Conservation (phyloP, 139 green algal genomes). For the Chlorella sorokiniana region DNA sequence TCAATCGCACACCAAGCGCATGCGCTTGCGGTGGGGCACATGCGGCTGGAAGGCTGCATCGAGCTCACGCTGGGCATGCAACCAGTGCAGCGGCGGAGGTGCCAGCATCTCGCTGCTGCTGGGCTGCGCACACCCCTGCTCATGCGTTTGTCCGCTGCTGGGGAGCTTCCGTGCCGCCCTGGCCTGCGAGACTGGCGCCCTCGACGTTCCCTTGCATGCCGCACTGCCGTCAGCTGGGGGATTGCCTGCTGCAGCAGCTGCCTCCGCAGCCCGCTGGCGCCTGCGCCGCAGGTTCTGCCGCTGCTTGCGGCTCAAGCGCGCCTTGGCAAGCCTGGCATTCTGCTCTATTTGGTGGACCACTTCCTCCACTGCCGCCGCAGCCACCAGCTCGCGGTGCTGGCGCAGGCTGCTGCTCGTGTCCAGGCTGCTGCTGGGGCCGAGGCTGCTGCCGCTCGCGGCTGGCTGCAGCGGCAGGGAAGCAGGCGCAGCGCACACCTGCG, state of each 20-base stretch:
- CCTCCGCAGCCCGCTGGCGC: background rate
- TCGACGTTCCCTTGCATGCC: no score
- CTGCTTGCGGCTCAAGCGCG: conserved; percentile 26
- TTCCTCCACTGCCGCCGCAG: conserved; percentile 6
- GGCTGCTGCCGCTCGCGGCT: background rate
- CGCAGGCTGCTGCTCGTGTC: conserved; percentile 22
- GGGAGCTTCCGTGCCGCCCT: no score
- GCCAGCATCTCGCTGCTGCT: background rate
- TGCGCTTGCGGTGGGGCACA: conserved; percentile 9
- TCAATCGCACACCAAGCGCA: background rate
- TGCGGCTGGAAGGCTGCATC: conserved; percentile 13
- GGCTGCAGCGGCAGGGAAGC: no score
- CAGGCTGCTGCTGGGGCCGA: background rate
- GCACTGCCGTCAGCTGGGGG: background rate
- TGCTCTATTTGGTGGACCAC: conserved; percentile 18
- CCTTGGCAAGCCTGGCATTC: background rate
- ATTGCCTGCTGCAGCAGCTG: background rate
- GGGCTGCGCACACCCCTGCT: no score
- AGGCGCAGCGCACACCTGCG: no score
- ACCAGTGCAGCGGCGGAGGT: background rate
- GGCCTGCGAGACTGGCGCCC: no score
- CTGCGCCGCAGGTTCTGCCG: conserved; percentile 5
- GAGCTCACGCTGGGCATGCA: background rate
- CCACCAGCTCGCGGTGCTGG: background rate
- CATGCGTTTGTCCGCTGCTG: no score